Base-by-base conservation (phyloP, 805 yeast species). In the Komagataella phaffii region DNA sequence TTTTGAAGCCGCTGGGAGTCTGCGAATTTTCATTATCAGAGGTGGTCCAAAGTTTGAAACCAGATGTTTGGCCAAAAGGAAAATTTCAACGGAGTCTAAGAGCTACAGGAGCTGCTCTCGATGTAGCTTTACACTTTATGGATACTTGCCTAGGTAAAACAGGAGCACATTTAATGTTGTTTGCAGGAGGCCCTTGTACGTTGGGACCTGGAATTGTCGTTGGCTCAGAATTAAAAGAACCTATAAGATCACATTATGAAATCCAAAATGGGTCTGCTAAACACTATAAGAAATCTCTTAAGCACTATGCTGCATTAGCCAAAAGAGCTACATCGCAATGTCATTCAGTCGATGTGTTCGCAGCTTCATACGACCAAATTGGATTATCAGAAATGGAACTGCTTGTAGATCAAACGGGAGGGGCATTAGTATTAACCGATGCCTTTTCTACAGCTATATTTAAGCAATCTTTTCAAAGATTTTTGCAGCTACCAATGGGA, bases 281-380 rank as follows among this genome's bases (percentile, higher is more conserved):
- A 49, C 66, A 66, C n/a, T 69, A 68, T 51, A 71, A 71, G 49
- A 62, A 70, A 24, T 79, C 80, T 3, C 67, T 65, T 49, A 62
- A 65, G 48, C 81, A 69, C 58, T 82, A 80, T 61, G 67, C 69
- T 7, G 64, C 66, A 7, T 61, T 82, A n/a, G 76, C 85, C 2
- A 66, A 69, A 23, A 61, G 59, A 17, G 68, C 79, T 19, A 72
- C 79, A 0, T 55, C 65, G 3, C 70, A 73, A 55, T 85, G 86
- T 0, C 74, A 79, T 51, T 68, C 80, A 5, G 68, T 81, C 48
- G 77, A 80, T 58, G 61, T 81, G 18, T 80, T 81, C 56, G 74
- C 80, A 53, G 88, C 88, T 14, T 73, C 83, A 10, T 81, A 81
- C 61, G 88, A 82, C 62, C 88, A 82, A 62, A 73, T 80, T 47